Conservation (phyloP, 2,329 filamentous ascomycete species). For the Aureobasidium subglaciale region DNA sequence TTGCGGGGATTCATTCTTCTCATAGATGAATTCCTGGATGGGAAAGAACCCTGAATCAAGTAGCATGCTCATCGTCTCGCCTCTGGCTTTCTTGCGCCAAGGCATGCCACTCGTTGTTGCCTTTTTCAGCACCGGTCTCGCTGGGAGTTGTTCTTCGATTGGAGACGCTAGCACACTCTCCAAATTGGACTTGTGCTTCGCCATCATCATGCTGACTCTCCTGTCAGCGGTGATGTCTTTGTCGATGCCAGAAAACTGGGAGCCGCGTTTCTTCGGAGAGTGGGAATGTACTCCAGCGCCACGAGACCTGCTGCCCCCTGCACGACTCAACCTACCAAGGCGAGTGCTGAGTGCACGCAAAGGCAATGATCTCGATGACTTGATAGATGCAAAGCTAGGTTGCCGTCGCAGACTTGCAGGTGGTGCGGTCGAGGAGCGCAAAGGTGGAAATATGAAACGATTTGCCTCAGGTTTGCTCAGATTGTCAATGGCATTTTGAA, state of each 20-base stretch:
- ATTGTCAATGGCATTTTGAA: constrained; percentile 5
- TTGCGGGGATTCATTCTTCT: neutral
- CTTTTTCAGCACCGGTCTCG: neutral
- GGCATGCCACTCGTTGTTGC: constrained; percentile 1
- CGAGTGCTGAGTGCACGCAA: neutral
- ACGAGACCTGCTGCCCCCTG: constrained; percentile 1
- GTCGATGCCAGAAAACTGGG: constrained; percentile 6
- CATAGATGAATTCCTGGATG: constrained; percentile 7
- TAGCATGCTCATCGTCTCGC: constrained; percentile 27
- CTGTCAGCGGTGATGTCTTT: neutral
- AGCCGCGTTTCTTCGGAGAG: neutral
- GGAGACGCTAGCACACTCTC: neutral
- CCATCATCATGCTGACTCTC: neutral
- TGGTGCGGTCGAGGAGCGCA: constrained; percentile 6
- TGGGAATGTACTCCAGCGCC: neutral
- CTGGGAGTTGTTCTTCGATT: neutral
- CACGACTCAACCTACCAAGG: neutral
- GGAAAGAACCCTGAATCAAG: constrained; percentile 26
- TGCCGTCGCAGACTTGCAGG: neutral
- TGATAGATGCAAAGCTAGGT: constrained; percentile 6
- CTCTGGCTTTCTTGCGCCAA: constrained; percentile 1
- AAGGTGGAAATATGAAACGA: constrained; percentile 6
- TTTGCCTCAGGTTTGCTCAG: constrained; percentile 4
- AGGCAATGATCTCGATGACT: neutral
- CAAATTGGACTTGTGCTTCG: neutral